Conservation (phyloP, 768 basidiomycete genomes). For the Trametes maxima region DNA sequence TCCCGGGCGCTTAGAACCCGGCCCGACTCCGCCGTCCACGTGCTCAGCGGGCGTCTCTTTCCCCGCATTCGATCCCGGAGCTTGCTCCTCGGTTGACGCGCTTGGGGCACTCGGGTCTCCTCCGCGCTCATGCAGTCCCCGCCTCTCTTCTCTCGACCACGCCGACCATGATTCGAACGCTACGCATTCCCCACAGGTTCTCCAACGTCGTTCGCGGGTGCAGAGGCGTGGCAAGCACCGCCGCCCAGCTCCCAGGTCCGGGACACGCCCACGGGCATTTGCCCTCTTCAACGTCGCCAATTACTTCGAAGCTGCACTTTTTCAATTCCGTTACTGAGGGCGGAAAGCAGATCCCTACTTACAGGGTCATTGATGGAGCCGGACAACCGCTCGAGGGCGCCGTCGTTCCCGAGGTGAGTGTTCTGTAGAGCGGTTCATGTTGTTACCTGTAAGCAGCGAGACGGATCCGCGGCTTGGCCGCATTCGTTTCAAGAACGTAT, state of each 20-base stretch:
- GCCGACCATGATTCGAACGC: slow-evolving; percentile 28
- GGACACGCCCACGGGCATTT: slow-evolving; percentile 37
- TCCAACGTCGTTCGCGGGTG: not conserved
- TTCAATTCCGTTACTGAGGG: slow-evolving; percentile 75
- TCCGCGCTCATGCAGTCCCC: not conserved
- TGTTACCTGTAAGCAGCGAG: too few species aligned
- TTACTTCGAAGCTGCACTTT: slow-evolving; percentile 72
- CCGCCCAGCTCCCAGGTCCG: slow-evolving; percentile 23
- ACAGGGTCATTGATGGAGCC: slow-evolving; percentile 79
- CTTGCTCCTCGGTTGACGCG: not conserved
- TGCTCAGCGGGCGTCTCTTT: slow-evolving; percentile 1
- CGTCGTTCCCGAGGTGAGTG: slow-evolving; percentile 69
- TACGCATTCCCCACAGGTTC: slow-evolving; percentile 7
- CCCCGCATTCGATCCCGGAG: slow-evolving; percentile 11
- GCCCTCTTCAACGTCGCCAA: slow-evolving; percentile 55
- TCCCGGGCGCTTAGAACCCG: not conserved
- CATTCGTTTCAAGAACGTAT: too few species aligned
- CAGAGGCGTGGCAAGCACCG: slow-evolving; percentile 16
- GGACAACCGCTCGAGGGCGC: slow-evolving; percentile 77
- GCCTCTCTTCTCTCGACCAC: slow-evolving; percentile 6
- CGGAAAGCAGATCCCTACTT: slow-evolving; percentile 76
- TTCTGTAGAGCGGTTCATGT: not conserved
- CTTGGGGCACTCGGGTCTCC: not conserved
- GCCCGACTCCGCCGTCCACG: slow-evolving; percentile 5
- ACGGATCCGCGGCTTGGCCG: too few species aligned